Evolutionary conservation across 345 rosid genomes (phyloP).

Genomic region (Citropsis articulata): DNA sequence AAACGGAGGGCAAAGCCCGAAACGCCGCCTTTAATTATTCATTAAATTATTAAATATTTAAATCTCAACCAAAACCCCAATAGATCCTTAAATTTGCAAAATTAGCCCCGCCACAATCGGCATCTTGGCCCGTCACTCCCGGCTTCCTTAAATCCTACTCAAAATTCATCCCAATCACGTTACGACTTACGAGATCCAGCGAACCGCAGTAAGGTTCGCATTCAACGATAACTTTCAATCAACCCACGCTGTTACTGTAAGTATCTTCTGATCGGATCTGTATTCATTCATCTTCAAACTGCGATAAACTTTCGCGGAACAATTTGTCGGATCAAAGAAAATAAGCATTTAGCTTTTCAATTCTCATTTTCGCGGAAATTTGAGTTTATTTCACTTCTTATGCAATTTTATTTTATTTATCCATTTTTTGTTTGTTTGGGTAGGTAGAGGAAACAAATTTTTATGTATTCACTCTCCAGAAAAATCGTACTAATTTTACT

Average conservation of each 20-base stretch:
- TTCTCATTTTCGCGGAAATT: neutral
- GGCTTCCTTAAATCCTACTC: slow-evolving; percentile 15
- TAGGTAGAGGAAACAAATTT: neutral
- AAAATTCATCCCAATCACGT: slow-evolving; percentile 11
- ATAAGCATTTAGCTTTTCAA: neutral
- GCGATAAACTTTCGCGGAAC: neutral
- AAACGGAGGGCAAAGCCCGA: too few relatives aligned
- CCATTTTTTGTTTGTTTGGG: neutral
- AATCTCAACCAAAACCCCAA: neutral
- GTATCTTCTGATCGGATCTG: slow-evolving; percentile 14
- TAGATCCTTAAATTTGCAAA: neutral
- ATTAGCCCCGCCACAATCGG: neutral
- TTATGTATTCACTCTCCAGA: neutral
- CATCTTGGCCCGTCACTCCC: neutral
- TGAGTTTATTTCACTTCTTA: neutral
- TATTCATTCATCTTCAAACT: neutral
- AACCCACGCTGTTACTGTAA: neutral
- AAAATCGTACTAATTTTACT: neutral
- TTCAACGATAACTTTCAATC: slow-evolving; percentile 4
- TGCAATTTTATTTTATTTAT: neutral
- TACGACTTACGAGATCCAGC: slow-evolving; percentile 15
- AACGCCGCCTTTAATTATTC: neutral
- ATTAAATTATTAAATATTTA: neutral
- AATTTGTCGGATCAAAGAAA: neutral
- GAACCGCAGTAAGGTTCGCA: neutral